These are phyloP conservation scores for Myrica gale DNA, from an alignment of 306 rosid genomes.

Conservation along the genomic window DNA sequence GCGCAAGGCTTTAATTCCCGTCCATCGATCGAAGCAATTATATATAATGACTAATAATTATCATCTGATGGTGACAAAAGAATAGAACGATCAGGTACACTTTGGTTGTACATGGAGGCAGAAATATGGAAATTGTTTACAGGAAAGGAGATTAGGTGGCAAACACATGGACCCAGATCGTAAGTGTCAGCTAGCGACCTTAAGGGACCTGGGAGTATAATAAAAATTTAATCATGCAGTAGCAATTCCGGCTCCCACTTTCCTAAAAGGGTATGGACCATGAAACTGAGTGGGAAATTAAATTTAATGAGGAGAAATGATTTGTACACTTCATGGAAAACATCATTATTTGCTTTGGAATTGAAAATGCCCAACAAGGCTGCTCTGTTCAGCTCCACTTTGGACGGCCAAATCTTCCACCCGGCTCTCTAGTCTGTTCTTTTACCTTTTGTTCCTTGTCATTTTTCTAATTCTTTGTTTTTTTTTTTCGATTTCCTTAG, in stretches of 20 bases:
- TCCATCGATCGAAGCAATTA: too few species aligned
- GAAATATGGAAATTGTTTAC: slow-evolving; percentile 28
- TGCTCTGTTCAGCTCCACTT: slow-evolving; percentile 62
- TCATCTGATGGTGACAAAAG: too few species aligned
- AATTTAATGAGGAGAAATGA: slow-evolving; percentile 25
- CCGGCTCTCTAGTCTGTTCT: neutral
- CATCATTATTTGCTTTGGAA: slow-evolving; percentile 57
- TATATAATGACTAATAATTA: too few species aligned
- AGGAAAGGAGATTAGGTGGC: slow-evolving; percentile 44
- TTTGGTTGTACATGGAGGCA: slow-evolving; percentile 40
- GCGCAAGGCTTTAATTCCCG: too few species aligned
- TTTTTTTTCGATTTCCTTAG: too few species aligned
- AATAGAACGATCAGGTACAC: slow-evolving; percentile 3
- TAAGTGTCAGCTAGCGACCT: slow-evolving; percentile 28
- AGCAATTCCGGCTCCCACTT: slow-evolving; percentile 51
- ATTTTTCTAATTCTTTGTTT: too few species aligned
- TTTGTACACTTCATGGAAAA: slow-evolving; percentile 45
- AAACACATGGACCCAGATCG: slow-evolving; percentile 64
- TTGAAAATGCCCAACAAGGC: slow-evolving; percentile 15
- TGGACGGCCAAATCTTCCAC: slow-evolving; percentile 49
- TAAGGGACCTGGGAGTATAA: slow-evolving; percentile 28
- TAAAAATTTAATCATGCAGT: slow-evolving; percentile 4
- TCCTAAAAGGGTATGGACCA: slow-evolving; percentile 71
- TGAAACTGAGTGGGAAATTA: slow-evolving; percentile 18
- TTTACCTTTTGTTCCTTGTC: too few species aligned